Percentiles rank a stretch among this genome's conserved stretches.
phyloP scores from a whole-genome alignment of 345 rosid genomes.

The Moricandia arvensis region DNA sequence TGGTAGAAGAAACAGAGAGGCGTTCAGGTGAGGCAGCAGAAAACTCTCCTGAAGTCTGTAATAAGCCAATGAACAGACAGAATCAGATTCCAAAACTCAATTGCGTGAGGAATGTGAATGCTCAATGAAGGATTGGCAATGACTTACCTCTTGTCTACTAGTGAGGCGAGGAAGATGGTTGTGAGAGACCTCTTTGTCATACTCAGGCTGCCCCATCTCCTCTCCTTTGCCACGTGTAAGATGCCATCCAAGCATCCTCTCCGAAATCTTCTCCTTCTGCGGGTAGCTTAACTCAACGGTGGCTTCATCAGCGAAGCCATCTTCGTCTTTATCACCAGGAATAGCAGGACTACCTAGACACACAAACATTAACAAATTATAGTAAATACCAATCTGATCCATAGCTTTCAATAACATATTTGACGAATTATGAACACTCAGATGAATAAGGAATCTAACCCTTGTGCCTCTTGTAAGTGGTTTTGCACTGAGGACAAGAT shows the following conservation, averaged over 20 bases:
- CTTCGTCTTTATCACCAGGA: conserved; percentile 73
- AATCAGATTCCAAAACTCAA: conserved; percentile 25
- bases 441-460: conserved; percentile 39
- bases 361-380: not conserved
- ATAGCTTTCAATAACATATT: not conserved
- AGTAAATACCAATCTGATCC: not conserved
- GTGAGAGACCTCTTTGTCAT: conserved; percentile 82
- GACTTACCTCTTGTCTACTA: conserved; percentile 72
- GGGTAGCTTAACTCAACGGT: conserved; percentile 60
- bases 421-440: not conserved
- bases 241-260: conserved; percentile 90
- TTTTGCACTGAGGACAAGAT: conserved; percentile 96
- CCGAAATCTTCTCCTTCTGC: conserved; percentile 71
- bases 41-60: conserved; percentile 89
- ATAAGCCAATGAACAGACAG: not conserved
- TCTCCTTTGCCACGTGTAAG: conserved; percentile 69
- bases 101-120: not conserved
- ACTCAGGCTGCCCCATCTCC: conserved; percentile 64
- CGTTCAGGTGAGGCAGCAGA: conserved; percentile 97
- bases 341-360: conserved; percentile 83
- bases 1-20: conserved; percentile 81
- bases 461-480: conserved; percentile 77
- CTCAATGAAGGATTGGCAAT: not conserved
- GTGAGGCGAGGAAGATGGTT: conserved; percentile 80
- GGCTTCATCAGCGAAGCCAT: conserved; percentile 55